phyloP scores from a whole-genome alignment of 768 basidiomycete genomes.

The Kockovaella imperatae region DNA sequence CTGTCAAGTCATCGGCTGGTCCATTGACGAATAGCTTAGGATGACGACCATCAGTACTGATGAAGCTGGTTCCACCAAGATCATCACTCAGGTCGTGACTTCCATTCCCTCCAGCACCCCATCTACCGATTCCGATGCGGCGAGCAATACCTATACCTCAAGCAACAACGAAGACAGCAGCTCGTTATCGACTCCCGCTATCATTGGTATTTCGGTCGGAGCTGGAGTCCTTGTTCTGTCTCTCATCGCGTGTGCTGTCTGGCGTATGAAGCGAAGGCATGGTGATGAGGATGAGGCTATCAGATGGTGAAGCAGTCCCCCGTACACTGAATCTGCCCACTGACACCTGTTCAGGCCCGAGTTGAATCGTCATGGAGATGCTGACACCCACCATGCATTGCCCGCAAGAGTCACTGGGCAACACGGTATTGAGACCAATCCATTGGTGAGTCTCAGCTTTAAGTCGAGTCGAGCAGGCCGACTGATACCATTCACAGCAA shows the following conservation, averaged over 20 bases:
- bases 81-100: not conserved
- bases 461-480: not conserved
- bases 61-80: not conserved
- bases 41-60: not conserved
- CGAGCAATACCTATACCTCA: not conserved
- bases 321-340: not conserved
- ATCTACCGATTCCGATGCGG: not conserved
- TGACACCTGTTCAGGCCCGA: slow-evolving; percentile 31
- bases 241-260: slow-evolving; percentile 34
- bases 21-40: too few relatives aligned
- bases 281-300: slow-evolving; percentile 42
- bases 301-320: slow-evolving; percentile 27
- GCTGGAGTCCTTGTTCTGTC: slow-evolving; percentile 36
- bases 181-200: slow-evolving; percentile 28
- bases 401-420: slow-evolving; percentile 41
- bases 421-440: slow-evolving; percentile 42
- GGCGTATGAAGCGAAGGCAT: slow-evolving; percentile 36
- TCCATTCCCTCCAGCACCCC: not conserved
- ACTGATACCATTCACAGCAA: slow-evolving; percentile 7
- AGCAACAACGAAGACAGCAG: not conserved
- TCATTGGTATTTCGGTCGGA: slow-evolving; percentile 38
- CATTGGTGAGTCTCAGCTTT: slow-evolving; percentile 23
- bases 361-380: slow-evolving; percentile 42
- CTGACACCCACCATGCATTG: slow-evolving; percentile 35
- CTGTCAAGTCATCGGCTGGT: too few relatives aligned